Percentiles rank a stretch among this genome's conserved stretches.
Evolutionary conservation across 768 basidiomycete genomes (phyloP).

Genomic region (Mycena metata): DNA sequence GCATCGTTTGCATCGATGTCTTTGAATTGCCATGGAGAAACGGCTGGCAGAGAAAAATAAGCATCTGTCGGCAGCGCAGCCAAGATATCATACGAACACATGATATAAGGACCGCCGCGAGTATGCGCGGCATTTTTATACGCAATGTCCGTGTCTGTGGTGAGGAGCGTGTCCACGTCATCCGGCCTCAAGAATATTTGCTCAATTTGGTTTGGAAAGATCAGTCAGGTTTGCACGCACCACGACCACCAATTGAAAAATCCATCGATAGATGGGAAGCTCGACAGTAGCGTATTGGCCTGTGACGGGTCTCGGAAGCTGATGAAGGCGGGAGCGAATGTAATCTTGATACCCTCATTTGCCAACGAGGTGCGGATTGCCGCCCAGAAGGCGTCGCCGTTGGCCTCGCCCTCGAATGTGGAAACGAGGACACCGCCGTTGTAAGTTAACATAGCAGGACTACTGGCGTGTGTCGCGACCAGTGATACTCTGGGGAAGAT

Average conservation of each 20-base stretch:
- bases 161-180: conserved; percentile 39
- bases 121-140: conserved; percentile 40
- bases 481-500: conserved; percentile 33
- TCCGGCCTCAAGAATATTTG: conserved; percentile 29
- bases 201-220: no score
- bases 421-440: conserved; percentile 48
- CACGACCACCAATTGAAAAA: conserved; percentile 54
- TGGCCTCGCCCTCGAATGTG: conserved; percentile 53
- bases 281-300: conserved; percentile 39
- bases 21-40: conserved; percentile 47
- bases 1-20: conserved; percentile 40
- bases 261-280: conserved; percentile 46
- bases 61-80: not conserved
- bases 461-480: conserved; percentile 46
- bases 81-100: conserved; percentile 41
- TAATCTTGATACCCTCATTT: conserved; percentile 44
- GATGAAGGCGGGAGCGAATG: conserved; percentile 49
- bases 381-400: conserved; percentile 46
- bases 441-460: conserved; percentile 47
- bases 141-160: conserved; percentile 46
- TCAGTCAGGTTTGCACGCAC: conserved; percentile 24
- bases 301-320: conserved; percentile 42
- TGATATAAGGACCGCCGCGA: conserved; percentile 45
- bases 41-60: conserved; percentile 31
- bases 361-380: conserved; percentile 36